Conservation (phyloP, 306 rosid species). For the Castanea sativa region DNA sequence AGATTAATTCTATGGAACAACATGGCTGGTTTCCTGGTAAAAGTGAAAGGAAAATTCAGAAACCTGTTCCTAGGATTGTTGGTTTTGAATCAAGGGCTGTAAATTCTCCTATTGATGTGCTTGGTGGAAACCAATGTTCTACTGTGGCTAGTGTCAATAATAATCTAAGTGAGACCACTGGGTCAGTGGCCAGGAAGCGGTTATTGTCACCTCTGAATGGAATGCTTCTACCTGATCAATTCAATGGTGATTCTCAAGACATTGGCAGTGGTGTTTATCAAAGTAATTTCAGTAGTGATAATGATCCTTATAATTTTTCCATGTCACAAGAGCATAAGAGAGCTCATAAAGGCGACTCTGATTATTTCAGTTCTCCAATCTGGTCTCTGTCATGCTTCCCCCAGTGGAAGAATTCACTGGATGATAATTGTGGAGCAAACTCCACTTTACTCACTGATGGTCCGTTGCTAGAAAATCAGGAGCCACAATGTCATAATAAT, state of each 20-base stretch:
- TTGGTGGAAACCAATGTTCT: slow-evolving; percentile 39
- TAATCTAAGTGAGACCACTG: slow-evolving; percentile 32
- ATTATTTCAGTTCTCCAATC: slow-evolving; percentile 20
- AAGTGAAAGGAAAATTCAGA: slow-evolving; percentile 35
- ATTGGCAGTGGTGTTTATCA: slow-evolving; percentile 32
- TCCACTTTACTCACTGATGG: slow-evolving; percentile 29
- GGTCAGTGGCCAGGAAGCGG: slow-evolving; percentile 39
- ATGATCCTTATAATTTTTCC: slow-evolving; percentile 27
- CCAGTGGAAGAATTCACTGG: slow-evolving; percentile 29
- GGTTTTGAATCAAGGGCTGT: slow-evolving; percentile 57
- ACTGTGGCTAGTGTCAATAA: slow-evolving; percentile 20
- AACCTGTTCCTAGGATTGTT: slow-evolving; percentile 50
- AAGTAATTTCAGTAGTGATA: slow-evolving; percentile 18
- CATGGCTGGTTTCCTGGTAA: slow-evolving; percentile 37
- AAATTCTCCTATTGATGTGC: slow-evolving; percentile 28
- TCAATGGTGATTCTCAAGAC: slow-evolving; percentile 36
- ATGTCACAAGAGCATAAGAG: slow-evolving; percentile 42
- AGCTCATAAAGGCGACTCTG: slow-evolving; percentile 40
- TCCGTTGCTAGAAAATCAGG: slow-evolving; percentile 29
- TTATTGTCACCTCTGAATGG: slow-evolving; percentile 60
- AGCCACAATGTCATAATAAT: slow-evolving; percentile 23
- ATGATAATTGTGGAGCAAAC: slow-evolving; percentile 21
- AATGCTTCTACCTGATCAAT: slow-evolving; percentile 44
- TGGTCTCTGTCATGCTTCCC: slow-evolving; percentile 52
- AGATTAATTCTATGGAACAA: slow-evolving; percentile 39